Evolutionary conservation across 2,329 filamentous ascomycete genomes (phyloP).

Genomic region (Pestalotiopsis sp.): DNA sequence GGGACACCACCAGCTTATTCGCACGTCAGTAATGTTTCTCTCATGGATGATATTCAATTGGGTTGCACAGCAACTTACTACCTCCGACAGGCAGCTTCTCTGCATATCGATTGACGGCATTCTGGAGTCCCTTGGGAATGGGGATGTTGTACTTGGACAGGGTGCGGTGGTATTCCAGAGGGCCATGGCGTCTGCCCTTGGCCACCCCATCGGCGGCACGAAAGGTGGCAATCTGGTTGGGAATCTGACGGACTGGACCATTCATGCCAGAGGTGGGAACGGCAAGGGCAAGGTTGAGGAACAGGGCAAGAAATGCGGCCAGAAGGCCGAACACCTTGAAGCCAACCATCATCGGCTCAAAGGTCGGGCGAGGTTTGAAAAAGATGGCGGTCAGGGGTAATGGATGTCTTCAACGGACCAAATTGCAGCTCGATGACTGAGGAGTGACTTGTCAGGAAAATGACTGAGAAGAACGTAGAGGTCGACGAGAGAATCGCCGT

Average conservation of each 20-base stretch:
- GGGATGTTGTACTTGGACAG: slow-evolving; percentile 34
- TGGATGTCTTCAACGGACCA: not conserved
- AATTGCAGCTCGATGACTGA: too few species aligned
- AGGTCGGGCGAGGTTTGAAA: not conserved
- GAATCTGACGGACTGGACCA: not conserved
- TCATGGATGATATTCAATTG: not conserved
- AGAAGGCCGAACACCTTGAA: slow-evolving; percentile 19
- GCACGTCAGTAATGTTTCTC: slow-evolving; percentile 17
- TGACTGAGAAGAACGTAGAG: too few species aligned
- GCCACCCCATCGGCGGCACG: slow-evolving; percentile 9
- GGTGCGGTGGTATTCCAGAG: slow-evolving; percentile 30
- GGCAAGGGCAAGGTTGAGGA: slow-evolving; percentile 9
- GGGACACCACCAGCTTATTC: slow-evolving; percentile 33
- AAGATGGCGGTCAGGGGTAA: not conserved
- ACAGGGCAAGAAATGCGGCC: slow-evolving; percentile 21
- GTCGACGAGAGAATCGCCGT: too few species aligned
- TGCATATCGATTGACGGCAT: slow-evolving; percentile 26
- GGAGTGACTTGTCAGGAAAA: too few species aligned
- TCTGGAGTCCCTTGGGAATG: slow-evolving; percentile 28
- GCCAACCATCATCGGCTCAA: slow-evolving; percentile 18
- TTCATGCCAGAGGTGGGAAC: slow-evolving; percentile 4
- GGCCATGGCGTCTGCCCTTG: slow-evolving; percentile 18
- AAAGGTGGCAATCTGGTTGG: not conserved
- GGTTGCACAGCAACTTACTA: slow-evolving; percentile 11
- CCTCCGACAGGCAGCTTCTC: slow-evolving; percentile 17